Evolutionary conservation across 1,284 basidiomycete species (phyloP).

Genomic region (Austroboletus novae-zelandiae): DNA sequence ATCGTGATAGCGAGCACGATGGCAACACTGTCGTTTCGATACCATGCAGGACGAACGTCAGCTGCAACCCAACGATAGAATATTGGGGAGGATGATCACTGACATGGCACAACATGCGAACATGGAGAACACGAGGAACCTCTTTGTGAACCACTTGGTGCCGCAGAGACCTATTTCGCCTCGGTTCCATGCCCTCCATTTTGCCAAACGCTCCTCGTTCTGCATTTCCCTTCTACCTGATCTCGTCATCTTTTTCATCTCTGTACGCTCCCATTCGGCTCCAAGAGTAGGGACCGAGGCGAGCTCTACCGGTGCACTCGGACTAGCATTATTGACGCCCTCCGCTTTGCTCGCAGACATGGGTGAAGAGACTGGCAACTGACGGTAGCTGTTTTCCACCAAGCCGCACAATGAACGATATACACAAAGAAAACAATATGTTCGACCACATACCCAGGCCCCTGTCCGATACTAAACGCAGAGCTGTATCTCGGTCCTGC

Average conservation of each 20-base stretch:
- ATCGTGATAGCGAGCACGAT: slow-evolving; percentile 73
- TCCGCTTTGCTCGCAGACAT: slow-evolving; percentile 29
- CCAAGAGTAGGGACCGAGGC: slow-evolving; percentile 87
- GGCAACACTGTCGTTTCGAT: slow-evolving; percentile 48
- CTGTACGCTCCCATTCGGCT: slow-evolving; percentile 79
- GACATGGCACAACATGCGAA: slow-evolving; percentile 67
- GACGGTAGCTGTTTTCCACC: slow-evolving; percentile 47
- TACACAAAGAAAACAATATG: neutral
- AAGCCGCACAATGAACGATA: slow-evolving; percentile 4
- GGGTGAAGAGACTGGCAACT: slow-evolving; percentile 43
- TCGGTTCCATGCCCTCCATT: slow-evolving; percentile 69
- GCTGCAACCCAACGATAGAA: neutral
- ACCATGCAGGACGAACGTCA: slow-evolving; percentile 7
- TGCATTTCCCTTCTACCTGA: slow-evolving; percentile 60
- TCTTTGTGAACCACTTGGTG: slow-evolving; percentile 66
- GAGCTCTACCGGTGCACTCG: slow-evolving; percentile 62
- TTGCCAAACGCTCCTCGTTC: slow-evolving; percentile 51
- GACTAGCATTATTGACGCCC: slow-evolving; percentile 30
- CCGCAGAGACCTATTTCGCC: slow-evolving; percentile 77
- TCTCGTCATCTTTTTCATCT: slow-evolving; percentile 74
- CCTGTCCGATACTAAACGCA: slow-evolving; percentile 45
- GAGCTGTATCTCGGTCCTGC: slow-evolving; percentile 75
- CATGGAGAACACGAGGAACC: slow-evolving; percentile 60
- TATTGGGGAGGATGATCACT: slow-evolving; percentile 32
- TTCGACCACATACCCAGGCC: slow-evolving; percentile 35